Evolutionary conservation across 2,329 filamentous ascomycete species (phyloP).

Genomic region (Apiospora hydei): DNA sequence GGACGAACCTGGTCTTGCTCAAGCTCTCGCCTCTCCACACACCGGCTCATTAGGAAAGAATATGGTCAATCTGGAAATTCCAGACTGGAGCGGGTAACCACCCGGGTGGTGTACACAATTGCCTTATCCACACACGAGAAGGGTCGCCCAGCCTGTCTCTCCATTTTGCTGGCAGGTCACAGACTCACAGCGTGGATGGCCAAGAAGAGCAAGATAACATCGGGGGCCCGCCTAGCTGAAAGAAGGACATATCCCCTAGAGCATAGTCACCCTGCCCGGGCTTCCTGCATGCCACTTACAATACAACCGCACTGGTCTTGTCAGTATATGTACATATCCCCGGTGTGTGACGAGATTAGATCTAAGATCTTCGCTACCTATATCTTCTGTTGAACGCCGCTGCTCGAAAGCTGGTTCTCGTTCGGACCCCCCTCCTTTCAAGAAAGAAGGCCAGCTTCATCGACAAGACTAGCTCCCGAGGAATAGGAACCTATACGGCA

Average conservation of each 20-base stretch:
- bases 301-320: neutral
- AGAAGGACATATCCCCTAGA: neutral
- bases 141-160: neutral
- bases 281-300: neutral
- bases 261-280: neutral
- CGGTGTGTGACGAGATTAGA: constrained; percentile 4
- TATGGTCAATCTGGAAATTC: constrained; percentile 14
- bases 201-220: neutral
- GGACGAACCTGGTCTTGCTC: neutral
- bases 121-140: neutral
- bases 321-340: constrained; percentile 6
- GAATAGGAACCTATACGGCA: neutral
- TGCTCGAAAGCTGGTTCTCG: constrained; percentile 1
- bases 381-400: constrained; percentile 3
- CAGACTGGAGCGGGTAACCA: constrained; percentile 9
- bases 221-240: neutral
- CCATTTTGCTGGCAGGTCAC: constrained; percentile 6
- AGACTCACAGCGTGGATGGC: neutral
- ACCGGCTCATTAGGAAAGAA: neutral
- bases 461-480: neutral
- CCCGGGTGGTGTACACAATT: neutral
- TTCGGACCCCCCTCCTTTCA: neutral
- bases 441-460: neutral
- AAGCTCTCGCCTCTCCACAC: neutral
- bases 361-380: constrained; percentile 5